These are phyloP conservation scores for Apiotrichum siamense DNA, from an alignment of 1,284 basidiomycete species.

Conservation along the genomic window DNA sequence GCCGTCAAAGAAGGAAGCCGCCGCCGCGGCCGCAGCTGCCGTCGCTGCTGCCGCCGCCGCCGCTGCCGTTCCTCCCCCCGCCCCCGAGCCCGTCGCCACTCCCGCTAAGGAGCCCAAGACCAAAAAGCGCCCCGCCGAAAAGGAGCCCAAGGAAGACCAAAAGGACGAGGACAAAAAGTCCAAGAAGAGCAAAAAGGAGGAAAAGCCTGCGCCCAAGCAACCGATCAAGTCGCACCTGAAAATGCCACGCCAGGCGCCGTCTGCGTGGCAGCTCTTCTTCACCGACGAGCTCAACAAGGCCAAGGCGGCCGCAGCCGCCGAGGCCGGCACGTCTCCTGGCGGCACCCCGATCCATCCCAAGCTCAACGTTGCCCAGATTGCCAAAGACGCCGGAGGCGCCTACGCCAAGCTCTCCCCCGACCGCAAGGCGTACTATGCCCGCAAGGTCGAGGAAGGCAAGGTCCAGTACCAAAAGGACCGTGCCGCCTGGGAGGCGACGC, in stretches of 20 bases:
- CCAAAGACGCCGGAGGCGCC: conserved; percentile 87
- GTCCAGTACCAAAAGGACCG: conserved; percentile 73
- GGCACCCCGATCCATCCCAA: conserved; percentile 54
- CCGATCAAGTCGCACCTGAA: conserved; percentile 56
- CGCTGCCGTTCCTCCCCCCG: conserved; percentile 1
- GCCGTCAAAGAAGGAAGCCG: neutral
- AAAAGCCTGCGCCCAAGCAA: conserved; percentile 37
- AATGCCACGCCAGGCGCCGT: conserved; percentile 86
- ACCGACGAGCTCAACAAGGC: conserved; percentile 90
- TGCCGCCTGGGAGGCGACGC: conserved; percentile 74
- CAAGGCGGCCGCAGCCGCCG: conserved; percentile 56
- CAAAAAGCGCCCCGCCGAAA: conserved; percentile 31
- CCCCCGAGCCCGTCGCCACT: conserved; percentile 1
- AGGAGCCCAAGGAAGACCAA: conserved; percentile 14
- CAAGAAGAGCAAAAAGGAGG: conserved; percentile 31
- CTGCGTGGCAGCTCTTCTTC: conserved; percentile 95
- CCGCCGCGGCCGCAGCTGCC: neutral
- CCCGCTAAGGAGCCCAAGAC: conserved; percentile 17
- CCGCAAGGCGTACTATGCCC: conserved; percentile 81
- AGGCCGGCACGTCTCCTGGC: conserved; percentile 58
- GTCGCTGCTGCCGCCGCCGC: conserved; percentile 10
- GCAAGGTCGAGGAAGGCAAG: conserved; percentile 74
- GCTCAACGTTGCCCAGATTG: conserved; percentile 90
- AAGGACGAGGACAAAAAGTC: conserved; percentile 41
- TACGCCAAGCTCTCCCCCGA: conserved; percentile 72